phyloP scores from a whole-genome alignment of 202 grass and related monocot species.

The Schoenoplectus tabernaemontani region DNA sequence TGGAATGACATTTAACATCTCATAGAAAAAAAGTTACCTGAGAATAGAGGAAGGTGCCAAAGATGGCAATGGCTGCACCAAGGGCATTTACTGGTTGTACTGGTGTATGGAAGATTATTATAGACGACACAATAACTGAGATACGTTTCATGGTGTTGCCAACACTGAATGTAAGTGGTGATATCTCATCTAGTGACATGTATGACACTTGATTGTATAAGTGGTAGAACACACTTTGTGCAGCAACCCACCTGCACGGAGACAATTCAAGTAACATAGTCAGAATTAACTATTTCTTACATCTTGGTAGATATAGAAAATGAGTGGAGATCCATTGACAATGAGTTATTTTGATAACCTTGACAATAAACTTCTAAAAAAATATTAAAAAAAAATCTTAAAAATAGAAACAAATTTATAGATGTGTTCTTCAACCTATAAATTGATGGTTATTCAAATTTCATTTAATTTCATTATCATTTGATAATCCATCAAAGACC shows the following conservation, averaged over 20 bases:
- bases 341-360: too few species aligned
- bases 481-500: too few species aligned
- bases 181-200: slow-evolving; percentile 95
- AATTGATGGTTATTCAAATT: too few species aligned
- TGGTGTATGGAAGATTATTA: slow-evolving; percentile 91
- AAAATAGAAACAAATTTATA: too few species aligned
- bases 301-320: neutral
- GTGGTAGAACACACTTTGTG: slow-evolving; percentile 98
- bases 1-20: neutral
- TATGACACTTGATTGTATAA: slow-evolving; percentile 98
- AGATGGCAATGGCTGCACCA: slow-evolving; percentile 73
- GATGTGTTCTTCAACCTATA: too few species aligned
- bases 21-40: slow-evolving; percentile 36
- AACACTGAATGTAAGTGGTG: slow-evolving; percentile 83
- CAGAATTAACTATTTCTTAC: neutral
- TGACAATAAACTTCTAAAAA: too few species aligned
- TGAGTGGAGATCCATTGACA: too few species aligned
- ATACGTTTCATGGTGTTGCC: slow-evolving; percentile 99
- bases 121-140: slow-evolving; percentile 85
- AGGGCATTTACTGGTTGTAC: slow-evolving; percentile 90
- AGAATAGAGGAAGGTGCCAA: slow-evolving; percentile 94
- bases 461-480: too few species aligned
- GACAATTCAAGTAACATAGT: neutral
- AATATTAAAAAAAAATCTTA: too few species aligned
- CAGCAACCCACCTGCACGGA: slow-evolving; percentile 66